These are phyloP conservation scores for Coemansia sp. DNA, from an alignment of 192 early-diverging fungal species.

Conservation along the genomic window DNA sequence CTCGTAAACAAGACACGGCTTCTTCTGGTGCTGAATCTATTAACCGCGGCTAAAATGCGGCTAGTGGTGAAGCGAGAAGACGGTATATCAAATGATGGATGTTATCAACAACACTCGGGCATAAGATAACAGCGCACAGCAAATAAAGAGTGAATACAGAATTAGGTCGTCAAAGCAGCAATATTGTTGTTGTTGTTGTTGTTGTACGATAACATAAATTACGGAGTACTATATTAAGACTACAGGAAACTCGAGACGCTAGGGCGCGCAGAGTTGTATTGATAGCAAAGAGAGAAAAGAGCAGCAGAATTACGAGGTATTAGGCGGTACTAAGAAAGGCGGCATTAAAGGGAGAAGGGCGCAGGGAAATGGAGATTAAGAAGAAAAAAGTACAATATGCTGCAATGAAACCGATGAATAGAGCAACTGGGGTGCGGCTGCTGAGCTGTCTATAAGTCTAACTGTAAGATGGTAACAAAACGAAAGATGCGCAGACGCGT, in stretches of 20 bases:
- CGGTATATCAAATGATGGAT: neutral
- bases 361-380: neutral
- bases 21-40: neutral
- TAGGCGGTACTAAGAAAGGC: neutral
- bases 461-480: neutral
- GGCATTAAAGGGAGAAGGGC: neutral
- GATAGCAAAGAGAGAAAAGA: neutral
- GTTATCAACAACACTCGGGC: neutral
- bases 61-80: neutral
- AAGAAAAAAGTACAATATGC: constrained; percentile 15
- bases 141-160: neutral
- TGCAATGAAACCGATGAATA: constrained; percentile 4
- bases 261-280: constrained; percentile 18
- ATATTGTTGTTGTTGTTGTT: neutral
- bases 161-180: constrained; percentile 1
- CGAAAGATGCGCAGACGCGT: neutral
- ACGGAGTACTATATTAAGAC: constrained; percentile 3
- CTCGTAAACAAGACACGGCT: neutral
- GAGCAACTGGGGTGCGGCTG: neutral
- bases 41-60: neutral
- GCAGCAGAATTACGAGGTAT: neutral
- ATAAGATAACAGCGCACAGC: neutral
- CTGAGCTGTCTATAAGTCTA: constrained; percentile 19
- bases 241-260: constrained; percentile 14
- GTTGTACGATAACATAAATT: neutral